Base-by-base conservation (phyloP, 2,329 filamentous ascomycete genomes). In the Stagonosporopsis chrysanthemi region DNA sequence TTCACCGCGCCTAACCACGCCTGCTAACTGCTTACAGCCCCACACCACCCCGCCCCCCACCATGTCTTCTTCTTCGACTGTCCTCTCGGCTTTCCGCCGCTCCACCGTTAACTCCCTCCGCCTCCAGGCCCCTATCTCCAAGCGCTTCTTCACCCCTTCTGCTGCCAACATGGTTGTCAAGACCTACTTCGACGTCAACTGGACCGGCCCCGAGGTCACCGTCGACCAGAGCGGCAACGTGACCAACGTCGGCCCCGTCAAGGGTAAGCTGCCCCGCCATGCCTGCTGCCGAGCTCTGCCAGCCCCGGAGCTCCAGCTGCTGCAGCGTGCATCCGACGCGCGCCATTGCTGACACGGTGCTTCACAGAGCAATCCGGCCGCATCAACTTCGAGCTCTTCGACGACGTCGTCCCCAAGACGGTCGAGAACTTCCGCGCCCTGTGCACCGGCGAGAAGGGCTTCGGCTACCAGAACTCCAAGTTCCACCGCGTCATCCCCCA, bases 401-500 rank as follows among this genome's bases (percentile, higher is more conserved):
- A 94, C 77, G 85, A 92, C 67, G 84, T 88, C 61, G 92, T 96
- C 77, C 94, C 94, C 79, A 95, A 90, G 87, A 97, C 94, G 54
- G 84, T 86, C 69, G 83, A 86, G 79, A 95, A 95, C 87, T 96
- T 96, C 88, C 86, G 85, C 69, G 87, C 87, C 77, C 90, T 95
- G 74, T 92, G 90, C 89, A 92, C 88, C 64, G 84, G 84, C 69
- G 85, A 90, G 83, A 87, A 91, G 82, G 91, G 90, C 75, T 88
- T 90, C 79, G 91, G 91, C 71, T 97, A 96, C 85, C 80, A 86
- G 78, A 87, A 86, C 76, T 95, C 91, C 70, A 84, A 85, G 68
- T 96, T 96, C 89, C 92, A 97, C 86, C 91, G 92, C 72, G 89
- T 97, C 80, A 96, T 96, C 80, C 90, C 90, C 70, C 79, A 91